A percentile compares a stretch with the other conserved stretches of the same genome.
phyloP scores from a whole-genome alignment of 139 green algal genomes.

The Tetraselmis chui region DNA sequence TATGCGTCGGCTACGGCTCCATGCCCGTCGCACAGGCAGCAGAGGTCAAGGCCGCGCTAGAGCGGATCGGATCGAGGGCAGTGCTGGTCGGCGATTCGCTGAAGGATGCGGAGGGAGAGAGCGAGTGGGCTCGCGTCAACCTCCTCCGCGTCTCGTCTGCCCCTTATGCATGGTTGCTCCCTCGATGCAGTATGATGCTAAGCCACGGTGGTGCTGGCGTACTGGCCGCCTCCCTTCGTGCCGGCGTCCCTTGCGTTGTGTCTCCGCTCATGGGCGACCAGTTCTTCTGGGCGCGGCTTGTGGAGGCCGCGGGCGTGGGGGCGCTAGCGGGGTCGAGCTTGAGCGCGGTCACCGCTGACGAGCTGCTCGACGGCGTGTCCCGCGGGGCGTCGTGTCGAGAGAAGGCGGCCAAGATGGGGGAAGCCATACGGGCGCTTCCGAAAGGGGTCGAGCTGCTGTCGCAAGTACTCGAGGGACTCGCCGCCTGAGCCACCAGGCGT shows the following conservation, averaged over 20 bases:
- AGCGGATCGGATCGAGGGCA: background rate
- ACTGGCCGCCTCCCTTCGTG: background rate
- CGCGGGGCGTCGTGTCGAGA: too few species aligned
- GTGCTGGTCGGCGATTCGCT: background rate
- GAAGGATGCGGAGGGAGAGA: background rate
- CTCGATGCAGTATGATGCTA: background rate
- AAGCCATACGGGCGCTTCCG: too few species aligned
- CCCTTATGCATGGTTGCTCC: background rate
- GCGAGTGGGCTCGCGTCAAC: background rate
- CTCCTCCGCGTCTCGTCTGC: background rate
- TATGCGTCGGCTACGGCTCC: background rate
- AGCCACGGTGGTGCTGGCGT: background rate
- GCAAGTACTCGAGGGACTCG: too few species aligned
- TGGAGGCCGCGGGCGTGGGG: background rate
- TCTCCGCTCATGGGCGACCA: background rate
- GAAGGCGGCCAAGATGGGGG: too few species aligned
- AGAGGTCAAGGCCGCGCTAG: background rate
- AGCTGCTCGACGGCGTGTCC: too few species aligned
- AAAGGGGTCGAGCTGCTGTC: too few species aligned
- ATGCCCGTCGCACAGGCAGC: background rate
- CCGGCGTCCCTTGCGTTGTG: background rate
- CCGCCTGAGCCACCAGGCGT: too few species aligned
- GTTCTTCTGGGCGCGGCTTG: background rate
- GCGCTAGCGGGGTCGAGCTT: background rate
- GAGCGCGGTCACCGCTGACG: too few species aligned